Conservation (phyloP, 345 rosid species). For the Brassica cretica region DNA sequence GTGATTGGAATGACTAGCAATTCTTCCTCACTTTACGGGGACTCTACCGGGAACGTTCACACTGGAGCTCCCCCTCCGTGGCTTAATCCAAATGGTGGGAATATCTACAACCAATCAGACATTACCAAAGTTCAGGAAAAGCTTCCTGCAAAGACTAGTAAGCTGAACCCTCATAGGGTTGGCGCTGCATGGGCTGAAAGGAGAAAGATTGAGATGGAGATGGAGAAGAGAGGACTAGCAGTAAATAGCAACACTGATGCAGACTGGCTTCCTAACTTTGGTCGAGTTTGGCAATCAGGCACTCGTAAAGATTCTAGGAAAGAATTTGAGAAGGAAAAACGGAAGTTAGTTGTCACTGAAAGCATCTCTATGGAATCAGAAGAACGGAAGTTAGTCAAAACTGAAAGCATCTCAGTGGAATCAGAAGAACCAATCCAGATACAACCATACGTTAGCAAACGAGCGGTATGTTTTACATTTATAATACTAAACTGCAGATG, state of each 20-base stretch:
- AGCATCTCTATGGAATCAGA: neutral
- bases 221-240: constrained; percentile 74
- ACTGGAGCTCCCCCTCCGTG: constrained; percentile 89
- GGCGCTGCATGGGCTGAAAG: constrained; percentile 98
- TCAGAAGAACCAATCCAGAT: constrained; percentile 47
- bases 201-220: constrained; percentile 84
- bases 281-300: constrained; percentile 97
- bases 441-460: constrained; percentile 77
- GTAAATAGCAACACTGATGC: constrained; percentile 48
- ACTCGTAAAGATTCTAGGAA: constrained; percentile 83
- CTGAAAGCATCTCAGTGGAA: constrained; percentile 41
- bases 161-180: constrained; percentile 81
- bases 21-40: constrained; percentile 39
- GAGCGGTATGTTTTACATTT: constrained; percentile 51
- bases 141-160: constrained; percentile 49
- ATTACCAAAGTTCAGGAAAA: constrained; percentile 38
- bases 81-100: constrained; percentile 57
- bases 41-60: constrained; percentile 65
- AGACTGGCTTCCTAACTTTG: constrained; percentile 93
- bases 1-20: constrained; percentile 40
- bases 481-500: neutral
- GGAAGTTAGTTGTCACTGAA: constrained; percentile 22
- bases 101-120: constrained; percentile 34
- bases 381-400: constrained; percentile 39
- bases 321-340: constrained; percentile 79